Conservation (phyloP, 2,329 filamentous ascomycete species). For the Fusarium transvaalense region DNA sequence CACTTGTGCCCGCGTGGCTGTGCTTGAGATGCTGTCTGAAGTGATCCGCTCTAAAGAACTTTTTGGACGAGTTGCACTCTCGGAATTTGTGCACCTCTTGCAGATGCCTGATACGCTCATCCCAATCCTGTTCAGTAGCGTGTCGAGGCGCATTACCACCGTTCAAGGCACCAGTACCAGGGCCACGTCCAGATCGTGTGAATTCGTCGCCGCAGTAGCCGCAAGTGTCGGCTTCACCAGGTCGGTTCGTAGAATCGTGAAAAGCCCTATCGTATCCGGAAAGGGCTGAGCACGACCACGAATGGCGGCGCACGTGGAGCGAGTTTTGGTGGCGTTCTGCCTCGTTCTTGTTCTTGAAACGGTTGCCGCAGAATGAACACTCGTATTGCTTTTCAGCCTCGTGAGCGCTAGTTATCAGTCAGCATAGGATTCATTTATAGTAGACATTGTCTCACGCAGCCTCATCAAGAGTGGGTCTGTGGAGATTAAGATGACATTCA, state of each 20-base stretch:
- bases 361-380: conserved; percentile 90
- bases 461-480: conserved; percentile 19
- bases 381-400: conserved; percentile 97
- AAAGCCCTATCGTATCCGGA: conserved; percentile 84
- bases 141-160: conserved; percentile 56
- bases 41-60: conserved; percentile 97
- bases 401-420: conserved; percentile 72
- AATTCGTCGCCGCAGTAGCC: conserved; percentile 98
- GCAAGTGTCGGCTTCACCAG: conserved; percentile 81
- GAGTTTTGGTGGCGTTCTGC: conserved; percentile 97
- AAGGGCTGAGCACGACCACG: conserved; percentile 95
- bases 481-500: neutral
- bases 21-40: conserved; percentile 99
- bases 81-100: conserved; percentile 95
- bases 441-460: conserved; percentile 15
- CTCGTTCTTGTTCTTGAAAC: conserved; percentile 99
- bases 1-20: conserved; percentile 93
- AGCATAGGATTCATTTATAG: conserved; percentile 34
- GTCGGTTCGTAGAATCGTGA: conserved; percentile 78
- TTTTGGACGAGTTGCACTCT: conserved; percentile 98
- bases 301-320: conserved; percentile 89
- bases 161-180: conserved; percentile 50
- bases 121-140: conserved; percentile 87
- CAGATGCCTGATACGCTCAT: conserved; percentile 85
- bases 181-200: conserved; percentile 60